Conservation (phyloP, 2,329 filamentous ascomycete species). For the Aspergillus ibericus region DNA sequence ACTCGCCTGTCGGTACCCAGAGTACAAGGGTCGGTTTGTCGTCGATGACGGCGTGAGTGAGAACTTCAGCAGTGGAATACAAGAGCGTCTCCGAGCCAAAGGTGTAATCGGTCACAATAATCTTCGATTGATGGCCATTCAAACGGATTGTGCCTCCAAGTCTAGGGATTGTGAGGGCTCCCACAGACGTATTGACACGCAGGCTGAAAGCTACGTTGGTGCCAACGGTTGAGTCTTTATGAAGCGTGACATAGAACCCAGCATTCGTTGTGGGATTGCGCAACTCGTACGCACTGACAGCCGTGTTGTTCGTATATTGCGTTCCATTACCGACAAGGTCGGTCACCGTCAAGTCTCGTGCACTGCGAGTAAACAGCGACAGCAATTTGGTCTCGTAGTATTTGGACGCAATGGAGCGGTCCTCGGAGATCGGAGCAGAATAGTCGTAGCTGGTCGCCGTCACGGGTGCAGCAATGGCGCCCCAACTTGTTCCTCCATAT, state of each 20-base stretch:
- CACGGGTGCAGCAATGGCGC: conserved; percentile 57
- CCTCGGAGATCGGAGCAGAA: conserved; percentile 61
- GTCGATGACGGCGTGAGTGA: conserved; percentile 54
- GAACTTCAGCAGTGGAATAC: conserved; percentile 58
- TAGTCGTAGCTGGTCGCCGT: conserved; percentile 65
- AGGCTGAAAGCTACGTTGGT: conserved; percentile 57
- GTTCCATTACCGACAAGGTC: conserved; percentile 52
- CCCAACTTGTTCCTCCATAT: conserved; percentile 66
- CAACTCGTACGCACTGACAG: conserved; percentile 57
- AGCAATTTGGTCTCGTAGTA: conserved; percentile 65
- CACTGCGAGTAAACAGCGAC: conserved; percentile 59
- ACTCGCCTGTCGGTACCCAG: conserved; percentile 57
- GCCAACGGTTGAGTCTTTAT: conserved; percentile 54
- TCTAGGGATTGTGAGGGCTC: conserved; percentile 56
- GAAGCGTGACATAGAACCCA: conserved; percentile 61
- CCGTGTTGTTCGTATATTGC: conserved; percentile 52
- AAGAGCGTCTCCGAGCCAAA: conserved; percentile 54
- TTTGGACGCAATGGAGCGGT: conserved; percentile 58
- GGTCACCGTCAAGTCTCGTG: conserved; percentile 58
- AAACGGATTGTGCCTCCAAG: conserved; percentile 52
- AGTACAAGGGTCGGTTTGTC: conserved; percentile 50
- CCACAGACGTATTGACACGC: conserved; percentile 57
- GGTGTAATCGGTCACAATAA: conserved; percentile 60
- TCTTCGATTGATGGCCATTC: conserved; percentile 63
- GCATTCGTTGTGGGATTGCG: conserved; percentile 59